phyloP scores from a whole-genome alignment of 257 asterid species.

The Agastache rugosa region DNA sequence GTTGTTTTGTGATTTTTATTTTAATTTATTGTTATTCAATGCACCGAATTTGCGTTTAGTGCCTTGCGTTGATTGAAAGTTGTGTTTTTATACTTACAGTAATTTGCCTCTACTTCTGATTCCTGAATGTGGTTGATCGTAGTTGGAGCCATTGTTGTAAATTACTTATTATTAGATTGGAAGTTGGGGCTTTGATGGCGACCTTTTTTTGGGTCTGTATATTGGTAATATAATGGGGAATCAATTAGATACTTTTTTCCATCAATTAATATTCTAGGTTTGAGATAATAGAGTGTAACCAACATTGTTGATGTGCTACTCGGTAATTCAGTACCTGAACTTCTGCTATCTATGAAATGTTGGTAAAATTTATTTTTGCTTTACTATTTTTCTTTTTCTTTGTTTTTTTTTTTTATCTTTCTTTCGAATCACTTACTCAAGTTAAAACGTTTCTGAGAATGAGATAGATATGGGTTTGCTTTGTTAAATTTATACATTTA shows the following conservation, averaged over 20 bases:
- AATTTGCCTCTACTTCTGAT: conserved; percentile 19
- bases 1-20: neutral
- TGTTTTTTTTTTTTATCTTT: neutral
- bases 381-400: neutral
- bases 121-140: conserved; percentile 22
- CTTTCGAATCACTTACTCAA: neutral
- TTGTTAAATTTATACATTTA: neutral
- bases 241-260: neutral
- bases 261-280: neutral
- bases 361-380: neutral
- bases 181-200: conserved; percentile 28
- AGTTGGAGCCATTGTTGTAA: conserved; percentile 4
- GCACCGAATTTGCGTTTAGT: neutral
- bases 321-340: conserved; percentile 15
- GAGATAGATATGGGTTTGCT: neutral
- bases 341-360: neutral
- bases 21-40: neutral
- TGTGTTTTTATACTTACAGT: conserved; percentile 7
- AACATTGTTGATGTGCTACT: conserved; percentile 11
- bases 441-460: conserved; percentile 9
- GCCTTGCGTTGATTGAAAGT: conserved; percentile 22
- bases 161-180: conserved; percentile 13
- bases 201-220: neutral
- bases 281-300: conserved; percentile 4
- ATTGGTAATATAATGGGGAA: neutral